A percentile compares a stretch with the other conserved stretches of the same genome.
phyloP scores from a whole-genome alignment of 208 protist species.

The Leishmania gerbilli region DNA sequence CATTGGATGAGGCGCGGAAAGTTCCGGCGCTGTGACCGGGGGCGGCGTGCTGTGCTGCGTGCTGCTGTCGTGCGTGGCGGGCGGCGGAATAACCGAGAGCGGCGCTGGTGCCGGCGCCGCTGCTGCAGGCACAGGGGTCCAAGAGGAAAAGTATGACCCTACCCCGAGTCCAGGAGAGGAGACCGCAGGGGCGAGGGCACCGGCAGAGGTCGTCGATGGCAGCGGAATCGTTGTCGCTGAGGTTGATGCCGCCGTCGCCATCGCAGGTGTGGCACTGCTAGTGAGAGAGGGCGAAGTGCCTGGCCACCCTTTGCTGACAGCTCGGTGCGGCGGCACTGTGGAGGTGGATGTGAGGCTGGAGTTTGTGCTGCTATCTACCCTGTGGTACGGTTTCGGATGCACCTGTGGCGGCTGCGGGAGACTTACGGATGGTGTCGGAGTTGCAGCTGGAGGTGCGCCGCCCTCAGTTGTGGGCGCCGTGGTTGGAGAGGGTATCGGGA shows the following conservation, averaged over 20 bases:
- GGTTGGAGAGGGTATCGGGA: neutral
- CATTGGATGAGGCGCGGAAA: neutral
- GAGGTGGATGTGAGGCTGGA: slow-evolving; percentile 30
- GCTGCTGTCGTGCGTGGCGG: slow-evolving; percentile 11
- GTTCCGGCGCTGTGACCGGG: neutral
- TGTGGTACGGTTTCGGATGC: slow-evolving; percentile 5
- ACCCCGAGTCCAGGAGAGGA: neutral
- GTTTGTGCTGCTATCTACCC: slow-evolving; percentile 26
- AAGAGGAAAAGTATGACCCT: slow-evolving; percentile 26
- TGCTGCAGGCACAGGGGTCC: neutral
- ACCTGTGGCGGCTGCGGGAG: slow-evolving; percentile 5
- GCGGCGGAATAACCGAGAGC: neutral
- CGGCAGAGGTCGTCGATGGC: neutral
- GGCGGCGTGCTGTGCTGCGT: neutral
- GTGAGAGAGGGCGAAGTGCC: neutral
- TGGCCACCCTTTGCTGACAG: slow-evolving; percentile 7
- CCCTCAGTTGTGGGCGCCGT: neutral
- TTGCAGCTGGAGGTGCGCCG: neutral
- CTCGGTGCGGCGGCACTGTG: slow-evolving; percentile 21
- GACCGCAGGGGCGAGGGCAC: neutral
- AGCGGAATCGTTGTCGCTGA: neutral
- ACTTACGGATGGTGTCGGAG: neutral
- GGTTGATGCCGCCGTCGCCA: neutral
- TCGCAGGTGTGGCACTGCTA: neutral
- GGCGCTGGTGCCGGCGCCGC: neutral